Base-by-base conservation (phyloP, 805 yeast genomes). In the Metschnikowia lochheadii region DNA sequence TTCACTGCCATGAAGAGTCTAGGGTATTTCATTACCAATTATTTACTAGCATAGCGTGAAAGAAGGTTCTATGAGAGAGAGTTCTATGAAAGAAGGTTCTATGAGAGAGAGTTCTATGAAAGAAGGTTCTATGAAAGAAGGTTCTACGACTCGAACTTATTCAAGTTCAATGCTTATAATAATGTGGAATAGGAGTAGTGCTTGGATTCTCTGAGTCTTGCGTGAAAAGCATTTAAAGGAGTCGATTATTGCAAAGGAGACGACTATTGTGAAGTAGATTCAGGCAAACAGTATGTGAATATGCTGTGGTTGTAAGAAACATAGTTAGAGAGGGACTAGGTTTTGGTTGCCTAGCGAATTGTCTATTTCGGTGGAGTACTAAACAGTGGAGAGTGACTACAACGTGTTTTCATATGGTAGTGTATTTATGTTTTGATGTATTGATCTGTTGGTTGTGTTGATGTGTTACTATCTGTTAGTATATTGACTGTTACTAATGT, bases 1-100 rank as follows among this genome's bases (percentile, higher is more conserved):
- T 89, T 78, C 26, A 91, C 85, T 7, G 82, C 79, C 54, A 85
- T 78, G 15, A 99, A 99, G 46, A 94, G 76, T 65, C 99, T 81
- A 48, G 99, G 99, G 66, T 90, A 90, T 56, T 79, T 82, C 45
- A 83, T 68, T 59, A 89, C 71, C 52, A 92, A 73, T 58, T 86
- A 72, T 66, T 89, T 96, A 17, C 87, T 77, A 3, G 83, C 85
- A 61, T 88, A 85, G 66, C 83, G 89, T 11, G 84, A 23, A 23
- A 23, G 26, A 7, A 7, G 26, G 10, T 23, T 23, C 26, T 23
- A 6, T 23, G 10, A 80, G 53, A 94, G 71, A 44, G 92, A 70
- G 52, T 84, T 82, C 61, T 83, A 89, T 11, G 84, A 23, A 23
- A 23, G 26, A 7, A 7, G 26, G 10, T 23, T 23, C 26, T 23